Evolutionary conservation across 2,329 filamentous ascomycete species (phyloP), one percentile per base, ranked within the genome.

Genomic region (Cordyceps pruinosa): DNA sequence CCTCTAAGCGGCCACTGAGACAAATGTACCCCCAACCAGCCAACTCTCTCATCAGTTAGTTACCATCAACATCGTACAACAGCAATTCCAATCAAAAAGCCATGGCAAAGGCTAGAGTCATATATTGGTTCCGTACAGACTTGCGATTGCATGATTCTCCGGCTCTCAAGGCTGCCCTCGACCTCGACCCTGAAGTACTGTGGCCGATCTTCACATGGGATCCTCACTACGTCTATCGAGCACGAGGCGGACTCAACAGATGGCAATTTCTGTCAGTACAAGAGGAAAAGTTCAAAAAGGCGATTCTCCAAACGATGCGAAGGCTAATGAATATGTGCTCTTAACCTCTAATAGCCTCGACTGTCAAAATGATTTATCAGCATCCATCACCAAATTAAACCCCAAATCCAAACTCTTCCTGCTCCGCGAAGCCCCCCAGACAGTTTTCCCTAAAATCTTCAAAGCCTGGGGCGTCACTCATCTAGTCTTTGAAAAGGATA

Each of bases 161-260:
- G 9, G 87, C 87, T 1, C 74, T 92, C 26, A 79, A 85, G 67
- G 86, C 87, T 2, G 88, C 88, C 0, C 71, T 92, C 8, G 85
- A 87, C 58, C 75, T 91, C 7, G 76, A 87, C 0, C 86, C 88
- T 1, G 79, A 80, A 53, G 82, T 80, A 21, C 73, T 92, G 26
- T 91, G 86, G 75, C 88, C 87, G 1, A 80, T 91, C 46, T 92
- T 88, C 78, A 89, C 85, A 1, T 92, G 87, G 86, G 88, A 90
- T 67, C 87, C 87, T 57, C 86, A 91, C 68, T 91, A 91, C 66
- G 86, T 91, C 26, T 90, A 90, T 67, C 79, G 79, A 32, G 83
- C 85, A 1, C 79, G 87, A 58, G 87, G 86, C 5, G 86, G 86
- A 0, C 74, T 83, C 9, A 92, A 92, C 65, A 76, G 88, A 62